Percentiles rank a stretch among this genome's conserved stretches.
These are phyloP conservation scores for Colletotrichum sp. DNA, from an alignment of 2,329 filamentous ascomycete species.

Conservation along the genomic window DNA sequence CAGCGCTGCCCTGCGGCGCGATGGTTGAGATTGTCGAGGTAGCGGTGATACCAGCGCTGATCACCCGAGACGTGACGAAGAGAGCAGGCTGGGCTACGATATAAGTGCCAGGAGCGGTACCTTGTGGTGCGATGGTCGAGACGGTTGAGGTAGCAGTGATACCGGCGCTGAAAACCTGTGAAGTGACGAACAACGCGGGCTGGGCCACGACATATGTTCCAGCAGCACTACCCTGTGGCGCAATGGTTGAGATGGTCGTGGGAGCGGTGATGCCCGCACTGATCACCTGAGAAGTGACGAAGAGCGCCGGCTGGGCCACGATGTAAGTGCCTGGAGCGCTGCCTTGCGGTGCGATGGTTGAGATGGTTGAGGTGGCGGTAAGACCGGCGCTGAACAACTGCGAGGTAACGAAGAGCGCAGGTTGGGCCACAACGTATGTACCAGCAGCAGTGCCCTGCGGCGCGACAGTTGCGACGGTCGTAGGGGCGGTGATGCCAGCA, in stretches of 20 bases:
- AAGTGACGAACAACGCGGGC: not conserved
- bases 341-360: no score
- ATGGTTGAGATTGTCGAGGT: not conserved
- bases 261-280: not conserved
- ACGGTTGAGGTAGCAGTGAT: not conserved
- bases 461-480: not conserved
- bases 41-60: not conserved
- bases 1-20: not conserved
- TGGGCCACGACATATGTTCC: conserved; percentile 2
- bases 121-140: not conserved
- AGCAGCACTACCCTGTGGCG: not conserved
- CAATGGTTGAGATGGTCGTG: not conserved
- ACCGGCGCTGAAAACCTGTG: not conserved
- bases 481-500: not conserved
- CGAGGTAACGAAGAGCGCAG: not conserved
- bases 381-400: not conserved
- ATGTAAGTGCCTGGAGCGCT: no score
- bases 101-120: conserved; percentile 5
- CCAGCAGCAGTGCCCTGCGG: not conserved
- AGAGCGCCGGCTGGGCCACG: not conserved
- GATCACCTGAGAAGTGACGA: not conserved
- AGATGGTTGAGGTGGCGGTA: no score
- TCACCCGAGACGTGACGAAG: not conserved
- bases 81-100: conserved; percentile 1
- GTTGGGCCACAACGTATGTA: not conserved